Evolutionary conservation across 345 rosid genomes (phyloP).

Genomic region (Gossypium sturtianum): DNA sequence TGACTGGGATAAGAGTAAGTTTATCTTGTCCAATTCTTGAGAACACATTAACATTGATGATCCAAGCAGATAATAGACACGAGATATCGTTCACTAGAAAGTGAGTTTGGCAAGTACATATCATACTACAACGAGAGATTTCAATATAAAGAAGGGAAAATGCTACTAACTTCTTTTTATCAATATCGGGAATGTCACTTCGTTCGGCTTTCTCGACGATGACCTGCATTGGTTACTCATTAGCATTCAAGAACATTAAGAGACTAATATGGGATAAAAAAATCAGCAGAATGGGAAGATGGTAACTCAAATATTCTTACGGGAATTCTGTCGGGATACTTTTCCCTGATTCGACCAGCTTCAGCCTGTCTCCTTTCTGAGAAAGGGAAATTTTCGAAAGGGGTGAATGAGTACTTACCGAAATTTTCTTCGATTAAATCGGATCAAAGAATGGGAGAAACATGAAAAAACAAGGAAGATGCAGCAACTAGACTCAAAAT

Average conservation of each 20-base stretch:
- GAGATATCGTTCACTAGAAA: background rate
- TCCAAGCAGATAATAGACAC: background rate
- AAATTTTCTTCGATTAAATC: background rate
- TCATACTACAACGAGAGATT: background rate
- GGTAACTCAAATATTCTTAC: conserved; percentile 30
- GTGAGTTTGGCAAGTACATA: background rate
- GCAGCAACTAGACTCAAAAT: too few species aligned
- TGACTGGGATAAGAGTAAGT: background rate
- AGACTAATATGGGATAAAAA: background rate
- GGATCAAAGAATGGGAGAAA: background rate
- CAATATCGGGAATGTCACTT: conserved; percentile 90
- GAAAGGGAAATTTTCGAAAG: background rate
- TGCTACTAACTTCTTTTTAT: conserved; percentile 83
- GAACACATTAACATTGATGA: background rate
- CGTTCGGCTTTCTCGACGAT: conserved; percentile 89
- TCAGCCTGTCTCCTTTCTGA: conserved; percentile 84
- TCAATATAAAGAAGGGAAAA: background rate
- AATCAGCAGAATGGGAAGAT: background rate
- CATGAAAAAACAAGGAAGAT: too few species aligned
- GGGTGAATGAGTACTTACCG: background rate
- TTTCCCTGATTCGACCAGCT: conserved; percentile 75
- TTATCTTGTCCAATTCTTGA: background rate
- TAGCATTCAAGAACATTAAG: background rate
- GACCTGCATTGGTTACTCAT: conserved; percentile 43
- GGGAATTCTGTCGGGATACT: conserved; percentile 88